Percentiles rank a stretch among this genome's conserved stretches.
Conservation (phyloP, 768 basidiomycete species). For the Serendipita sp. region DNA sequence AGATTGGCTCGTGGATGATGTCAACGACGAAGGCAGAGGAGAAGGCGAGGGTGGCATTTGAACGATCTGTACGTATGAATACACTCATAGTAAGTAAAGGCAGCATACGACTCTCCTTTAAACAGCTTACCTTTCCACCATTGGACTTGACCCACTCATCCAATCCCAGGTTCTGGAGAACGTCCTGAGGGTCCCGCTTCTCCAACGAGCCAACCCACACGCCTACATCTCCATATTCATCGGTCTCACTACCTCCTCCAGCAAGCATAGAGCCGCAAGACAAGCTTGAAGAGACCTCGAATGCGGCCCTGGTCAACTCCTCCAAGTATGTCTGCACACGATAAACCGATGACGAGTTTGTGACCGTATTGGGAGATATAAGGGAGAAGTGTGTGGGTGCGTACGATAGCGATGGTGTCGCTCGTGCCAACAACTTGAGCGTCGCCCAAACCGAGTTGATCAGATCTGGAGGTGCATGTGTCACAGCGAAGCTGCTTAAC, state of each 20-base stretch:
- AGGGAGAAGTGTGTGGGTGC: background rate
- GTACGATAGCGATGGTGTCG: background rate
- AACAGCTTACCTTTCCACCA: conserved; percentile 10
- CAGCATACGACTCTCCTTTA: conserved; percentile 8
- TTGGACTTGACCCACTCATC: conserved; percentile 14
- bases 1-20: background rate
- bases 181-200: conserved; percentile 17
- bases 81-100: conserved; percentile 12
- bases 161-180: conserved; percentile 24
- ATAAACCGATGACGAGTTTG: background rate
- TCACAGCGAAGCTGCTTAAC: background rate
- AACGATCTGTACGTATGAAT: conserved; percentile 1
- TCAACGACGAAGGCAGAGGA: background rate
- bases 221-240: conserved; percentile 38
- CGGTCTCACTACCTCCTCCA: conserved; percentile 38
- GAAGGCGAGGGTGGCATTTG: conserved; percentile 8
- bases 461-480: conserved; percentile 1
- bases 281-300: conserved; percentile 25
- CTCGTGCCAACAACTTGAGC: background rate
- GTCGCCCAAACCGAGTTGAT: conserved; percentile 2
- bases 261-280: conserved; percentile 38
- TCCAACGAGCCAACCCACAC: conserved; percentile 35
- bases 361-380: background rate
- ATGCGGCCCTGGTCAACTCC: conserved; percentile 25
- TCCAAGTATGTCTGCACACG: conserved; percentile 15